phyloP scores from a whole-genome alignment of 2,329 filamentous ascomycete species.

The Phaeosphaeriaceae sp. region DNA sequence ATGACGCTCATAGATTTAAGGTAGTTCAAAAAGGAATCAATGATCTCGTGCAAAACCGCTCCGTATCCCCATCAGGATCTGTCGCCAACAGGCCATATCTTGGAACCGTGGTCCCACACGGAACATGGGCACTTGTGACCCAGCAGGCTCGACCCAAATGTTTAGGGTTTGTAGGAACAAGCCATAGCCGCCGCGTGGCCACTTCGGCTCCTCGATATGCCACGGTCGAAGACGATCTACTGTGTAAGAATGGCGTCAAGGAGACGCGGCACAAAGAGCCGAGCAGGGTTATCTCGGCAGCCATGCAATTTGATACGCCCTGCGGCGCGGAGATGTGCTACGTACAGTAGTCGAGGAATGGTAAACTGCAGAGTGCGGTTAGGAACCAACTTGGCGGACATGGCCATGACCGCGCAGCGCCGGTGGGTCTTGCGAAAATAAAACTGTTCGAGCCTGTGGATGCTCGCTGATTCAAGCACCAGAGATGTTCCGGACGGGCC shows the following conservation, averaged over 20 bases:
- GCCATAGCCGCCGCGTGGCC: constrained; percentile 38
- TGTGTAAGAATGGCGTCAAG: constrained; percentile 8
- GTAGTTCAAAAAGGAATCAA: constrained; percentile 19
- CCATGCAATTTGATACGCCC: constrained; percentile 11
- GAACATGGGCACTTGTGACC: constrained; percentile 22
- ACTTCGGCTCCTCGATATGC: constrained; percentile 22
- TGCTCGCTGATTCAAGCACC: background rate
- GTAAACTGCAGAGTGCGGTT: constrained; percentile 16
- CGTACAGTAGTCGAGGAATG: constrained; percentile 2
- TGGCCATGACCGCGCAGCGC: constrained; percentile 23
- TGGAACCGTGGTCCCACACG: constrained; percentile 10
- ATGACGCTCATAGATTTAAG: constrained; percentile 23
- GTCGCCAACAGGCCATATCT: background rate
- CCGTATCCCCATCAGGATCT: constrained; percentile 5
- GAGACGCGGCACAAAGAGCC: constrained; percentile 16
- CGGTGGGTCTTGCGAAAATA: constrained; percentile 13
- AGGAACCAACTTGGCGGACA: constrained; percentile 21
- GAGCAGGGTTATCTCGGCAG: constrained; percentile 7
- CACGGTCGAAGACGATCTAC: constrained; percentile 21
- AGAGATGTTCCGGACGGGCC: background rate
- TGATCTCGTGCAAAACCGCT: constrained; percentile 11
- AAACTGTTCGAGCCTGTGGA: constrained; percentile 17
- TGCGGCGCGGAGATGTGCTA: constrained; percentile 18
- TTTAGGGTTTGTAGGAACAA: constrained; percentile 15
- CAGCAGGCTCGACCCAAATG: constrained; percentile 11